Conservation (phyloP, 1,284 basidiomycete species). For the Volvariella surrecta region DNA sequence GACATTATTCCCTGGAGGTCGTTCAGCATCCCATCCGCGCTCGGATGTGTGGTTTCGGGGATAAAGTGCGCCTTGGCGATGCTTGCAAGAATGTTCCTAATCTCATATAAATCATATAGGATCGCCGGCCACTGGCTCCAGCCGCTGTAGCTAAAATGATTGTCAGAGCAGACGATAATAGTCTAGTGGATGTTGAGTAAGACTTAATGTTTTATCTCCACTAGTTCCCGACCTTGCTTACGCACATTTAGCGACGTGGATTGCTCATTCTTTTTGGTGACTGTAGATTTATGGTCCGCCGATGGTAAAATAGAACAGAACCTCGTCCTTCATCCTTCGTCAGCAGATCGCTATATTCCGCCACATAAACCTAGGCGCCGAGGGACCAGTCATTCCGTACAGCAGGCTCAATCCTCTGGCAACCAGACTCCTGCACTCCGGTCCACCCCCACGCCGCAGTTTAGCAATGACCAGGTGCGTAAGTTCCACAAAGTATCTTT, state of each 20-base stretch:
- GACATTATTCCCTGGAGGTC: conserved; percentile 76
- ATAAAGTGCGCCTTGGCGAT: conserved; percentile 55
- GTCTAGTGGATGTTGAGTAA: conserved; percentile 69
- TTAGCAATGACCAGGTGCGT: conserved; percentile 30
- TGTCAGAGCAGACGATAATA: conserved; percentile 59
- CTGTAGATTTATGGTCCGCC: conserved; percentile 82
- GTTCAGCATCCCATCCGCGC: conserved; percentile 83
- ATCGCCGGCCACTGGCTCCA: conserved; percentile 83
- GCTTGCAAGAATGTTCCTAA: conserved; percentile 10
- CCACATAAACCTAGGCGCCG: conserved; percentile 44
- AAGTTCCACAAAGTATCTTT: conserved; percentile 7
- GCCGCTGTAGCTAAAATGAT: conserved; percentile 82
- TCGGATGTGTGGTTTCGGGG: conserved; percentile 91
- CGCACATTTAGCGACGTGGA: conserved; percentile 62
- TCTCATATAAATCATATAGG: conserved; percentile 37
- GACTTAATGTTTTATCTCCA: conserved; percentile 19
- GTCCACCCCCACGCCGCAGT: conserved; percentile 30
- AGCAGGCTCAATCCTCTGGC: conserved; percentile 29
- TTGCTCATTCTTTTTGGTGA: conserved; percentile 79
- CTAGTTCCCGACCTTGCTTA: conserved; percentile 7
- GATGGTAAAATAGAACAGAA: conserved; percentile 79
- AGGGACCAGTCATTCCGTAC: conserved; percentile 29
- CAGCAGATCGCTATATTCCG: conserved; percentile 61
- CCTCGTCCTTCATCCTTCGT: conserved; percentile 78
- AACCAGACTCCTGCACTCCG: conserved; percentile 32